A percentile compares a stretch with the other conserved stretches of the same genome.
Evolutionary conservation across 2,329 filamentous ascomycete genomes (phyloP).

Genomic region (Zopfia rhizophila): DNA sequence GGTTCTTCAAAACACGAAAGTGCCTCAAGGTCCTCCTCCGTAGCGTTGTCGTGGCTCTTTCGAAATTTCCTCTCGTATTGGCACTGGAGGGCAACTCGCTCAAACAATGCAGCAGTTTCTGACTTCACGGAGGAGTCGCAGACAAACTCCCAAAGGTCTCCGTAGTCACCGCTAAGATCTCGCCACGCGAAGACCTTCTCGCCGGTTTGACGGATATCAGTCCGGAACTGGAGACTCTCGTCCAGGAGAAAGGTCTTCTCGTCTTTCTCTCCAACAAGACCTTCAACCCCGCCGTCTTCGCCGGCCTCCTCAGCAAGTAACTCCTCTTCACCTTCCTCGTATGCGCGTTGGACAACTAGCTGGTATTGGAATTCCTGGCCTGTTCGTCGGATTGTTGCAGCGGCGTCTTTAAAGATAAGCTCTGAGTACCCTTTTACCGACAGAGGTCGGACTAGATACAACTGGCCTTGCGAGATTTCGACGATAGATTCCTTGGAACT

Average conservation of each 20-base stretch:
- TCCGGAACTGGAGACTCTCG: conserved; percentile 86
- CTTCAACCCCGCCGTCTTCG: conserved; percentile 80
- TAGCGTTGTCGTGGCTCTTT: conserved; percentile 80
- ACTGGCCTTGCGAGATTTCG: conserved; percentile 93
- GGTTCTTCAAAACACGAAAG: conserved; percentile 79
- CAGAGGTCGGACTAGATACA: conserved; percentile 93
- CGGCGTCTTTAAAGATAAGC: conserved; percentile 97
- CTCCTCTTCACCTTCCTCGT: conserved; percentile 97
- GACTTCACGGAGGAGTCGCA: conserved; percentile 79
- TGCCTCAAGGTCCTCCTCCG: conserved; percentile 80
- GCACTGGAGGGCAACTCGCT: conserved; percentile 85
- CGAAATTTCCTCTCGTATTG: conserved; percentile 98
- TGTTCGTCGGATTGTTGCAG: conserved; percentile 89
- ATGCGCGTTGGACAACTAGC: conserved; percentile 93
- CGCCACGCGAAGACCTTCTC: conserved; percentile 94
- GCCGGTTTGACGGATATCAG: conserved; percentile 80
- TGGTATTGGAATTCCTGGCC: conserved; percentile 98
- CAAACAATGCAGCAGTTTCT: conserved; percentile 80
- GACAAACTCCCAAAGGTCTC: conserved; percentile 98
- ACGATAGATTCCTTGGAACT: conserved; percentile 91
- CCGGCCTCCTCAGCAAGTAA: conserved; percentile 88
- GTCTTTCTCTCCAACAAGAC: conserved; percentile 84
- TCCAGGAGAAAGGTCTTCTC: conserved; percentile 98
- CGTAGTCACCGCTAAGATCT: conserved; percentile 90
- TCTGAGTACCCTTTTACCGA: conserved; percentile 98